These are phyloP conservation scores for Penicillium sp. DNA, from an alignment of 2,329 filamentous ascomycete species.

Conservation along the genomic window DNA sequence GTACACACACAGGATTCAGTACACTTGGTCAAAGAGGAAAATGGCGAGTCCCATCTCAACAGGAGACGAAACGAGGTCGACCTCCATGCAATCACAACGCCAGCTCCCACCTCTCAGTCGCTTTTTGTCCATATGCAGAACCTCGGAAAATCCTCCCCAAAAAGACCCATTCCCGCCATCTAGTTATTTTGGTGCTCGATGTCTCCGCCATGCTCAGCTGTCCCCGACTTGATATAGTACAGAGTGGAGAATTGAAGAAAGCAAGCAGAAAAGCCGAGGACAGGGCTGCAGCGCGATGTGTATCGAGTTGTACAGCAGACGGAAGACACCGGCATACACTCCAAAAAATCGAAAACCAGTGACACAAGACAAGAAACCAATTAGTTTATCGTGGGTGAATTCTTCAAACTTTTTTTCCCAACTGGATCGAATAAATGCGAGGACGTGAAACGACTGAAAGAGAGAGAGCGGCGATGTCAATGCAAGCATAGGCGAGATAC, in stretches of 20 bases:
- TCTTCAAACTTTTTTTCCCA: constrained; percentile 27
- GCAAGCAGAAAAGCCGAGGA: constrained; percentile 4
- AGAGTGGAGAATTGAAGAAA: constrained; percentile 8
- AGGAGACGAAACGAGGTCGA: not conserved
- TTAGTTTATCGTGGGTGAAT: constrained; percentile 24
- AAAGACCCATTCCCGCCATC: constrained; percentile 19
- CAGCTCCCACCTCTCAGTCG: constrained; percentile 4
- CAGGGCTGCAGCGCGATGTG: not conserved
- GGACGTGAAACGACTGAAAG: constrained; percentile 13
- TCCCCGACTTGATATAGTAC: constrained; percentile 22
- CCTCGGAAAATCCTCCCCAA: constrained; percentile 10
- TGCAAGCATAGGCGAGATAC: constrained; percentile 10
- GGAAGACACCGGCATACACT: constrained; percentile 12
- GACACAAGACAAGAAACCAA: constrained; percentile 16
- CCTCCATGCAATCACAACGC: not conserved
- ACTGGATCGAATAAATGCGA: constrained; percentile 18
- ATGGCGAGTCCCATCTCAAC: constrained; percentile 11
- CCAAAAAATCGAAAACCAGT: constrained; percentile 17
- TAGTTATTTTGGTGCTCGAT: constrained; percentile 24
- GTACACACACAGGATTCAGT: constrained; percentile 15
- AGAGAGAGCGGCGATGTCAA: constrained; percentile 4
- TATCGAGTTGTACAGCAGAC: constrained; percentile 6
- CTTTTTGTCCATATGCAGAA: constrained; percentile 16
- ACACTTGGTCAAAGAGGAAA: constrained; percentile 15
- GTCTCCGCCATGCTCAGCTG: constrained; percentile 9